Evolutionary conservation across 192 early-diverging fungal species (phyloP).

Genomic region (Backusella mclennaniae): DNA sequence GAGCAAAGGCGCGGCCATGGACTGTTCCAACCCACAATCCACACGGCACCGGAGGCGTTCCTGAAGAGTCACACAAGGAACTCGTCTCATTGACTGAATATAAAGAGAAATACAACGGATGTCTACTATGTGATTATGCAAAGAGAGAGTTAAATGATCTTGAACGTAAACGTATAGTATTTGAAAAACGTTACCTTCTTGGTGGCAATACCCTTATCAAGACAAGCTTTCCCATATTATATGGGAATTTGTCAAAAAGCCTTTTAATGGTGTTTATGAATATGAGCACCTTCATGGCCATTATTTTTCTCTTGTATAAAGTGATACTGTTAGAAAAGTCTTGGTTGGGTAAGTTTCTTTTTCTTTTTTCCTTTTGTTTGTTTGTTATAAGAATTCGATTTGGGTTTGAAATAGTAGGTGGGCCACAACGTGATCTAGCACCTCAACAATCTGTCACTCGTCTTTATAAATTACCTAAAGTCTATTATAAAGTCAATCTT

Average conservation of each 20-base stretch:
- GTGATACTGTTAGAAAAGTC: constrained; percentile 89
- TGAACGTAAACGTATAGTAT: constrained; percentile 51
- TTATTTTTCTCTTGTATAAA: constrained; percentile 90
- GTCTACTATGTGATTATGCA: constrained; percentile 68
- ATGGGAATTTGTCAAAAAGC: constrained; percentile 92
- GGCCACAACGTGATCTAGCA: constrained; percentile 91
- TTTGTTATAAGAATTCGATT: neutral
- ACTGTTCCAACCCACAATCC: too few relatives aligned
- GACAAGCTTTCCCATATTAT: constrained; percentile 89
- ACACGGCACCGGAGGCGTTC: constrained; percentile 41
- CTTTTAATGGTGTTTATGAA: constrained; percentile 53
- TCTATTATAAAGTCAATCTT: constrained; percentile 44
- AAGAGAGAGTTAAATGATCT: constrained; percentile 43
- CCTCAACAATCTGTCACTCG: constrained; percentile 85
- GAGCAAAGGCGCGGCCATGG: too few relatives aligned
- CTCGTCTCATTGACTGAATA: constrained; percentile 64
- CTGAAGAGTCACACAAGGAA: constrained; percentile 77
- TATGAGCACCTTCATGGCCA: constrained; percentile 88
- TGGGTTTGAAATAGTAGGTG: constrained; percentile 91
- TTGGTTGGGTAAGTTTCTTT: constrained; percentile 76
- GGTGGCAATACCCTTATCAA: constrained; percentile 83
- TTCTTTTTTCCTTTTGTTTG: neutral
- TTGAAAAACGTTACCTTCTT: constrained; percentile 78
- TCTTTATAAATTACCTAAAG: constrained; percentile 57
- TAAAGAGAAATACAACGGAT: constrained; percentile 42